Evolutionary conservation across 345 rosid genomes (phyloP).

Genomic region (Gossypium turneri): DNA sequence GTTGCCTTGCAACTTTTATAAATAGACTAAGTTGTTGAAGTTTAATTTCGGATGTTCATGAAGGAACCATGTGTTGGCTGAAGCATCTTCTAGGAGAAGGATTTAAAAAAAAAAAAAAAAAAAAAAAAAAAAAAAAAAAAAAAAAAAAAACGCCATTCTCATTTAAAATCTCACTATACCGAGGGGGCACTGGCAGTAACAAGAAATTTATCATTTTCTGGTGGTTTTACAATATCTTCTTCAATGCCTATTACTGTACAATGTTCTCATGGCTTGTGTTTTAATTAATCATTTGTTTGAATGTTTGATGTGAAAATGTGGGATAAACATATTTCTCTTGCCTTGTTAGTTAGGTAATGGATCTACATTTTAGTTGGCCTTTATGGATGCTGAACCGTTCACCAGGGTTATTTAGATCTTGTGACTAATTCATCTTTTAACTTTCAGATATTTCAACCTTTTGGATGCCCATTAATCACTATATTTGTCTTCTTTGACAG

Average conservation of each 20-base stretch:
- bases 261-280: neutral
- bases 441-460: neutral
- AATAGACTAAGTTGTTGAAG: neutral
- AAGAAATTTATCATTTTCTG: neutral
- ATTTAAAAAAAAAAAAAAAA: too few relatives aligned
- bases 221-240: neutral
- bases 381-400: neutral
- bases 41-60: neutral
- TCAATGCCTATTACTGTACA: neutral
- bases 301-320: slow-evolving; percentile 6
- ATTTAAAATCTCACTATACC: neutral
- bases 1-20: neutral
- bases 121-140: too few relatives aligned
- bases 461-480: neutral
- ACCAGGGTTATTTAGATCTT: neutral
- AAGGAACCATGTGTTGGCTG: neutral
- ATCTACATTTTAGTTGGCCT: slow-evolving; percentile 1
- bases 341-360: neutral
- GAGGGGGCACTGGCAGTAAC: neutral
- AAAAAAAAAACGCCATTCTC: neutral
- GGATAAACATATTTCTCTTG: neutral
- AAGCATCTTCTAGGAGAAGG: neutral
- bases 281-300: neutral
- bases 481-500: slow-evolving; percentile 33
- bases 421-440: neutral